These are phyloP conservation scores for Hippophae rhamnoides DNA, from an alignment of 306 rosid species.

Conservation along the genomic window DNA sequence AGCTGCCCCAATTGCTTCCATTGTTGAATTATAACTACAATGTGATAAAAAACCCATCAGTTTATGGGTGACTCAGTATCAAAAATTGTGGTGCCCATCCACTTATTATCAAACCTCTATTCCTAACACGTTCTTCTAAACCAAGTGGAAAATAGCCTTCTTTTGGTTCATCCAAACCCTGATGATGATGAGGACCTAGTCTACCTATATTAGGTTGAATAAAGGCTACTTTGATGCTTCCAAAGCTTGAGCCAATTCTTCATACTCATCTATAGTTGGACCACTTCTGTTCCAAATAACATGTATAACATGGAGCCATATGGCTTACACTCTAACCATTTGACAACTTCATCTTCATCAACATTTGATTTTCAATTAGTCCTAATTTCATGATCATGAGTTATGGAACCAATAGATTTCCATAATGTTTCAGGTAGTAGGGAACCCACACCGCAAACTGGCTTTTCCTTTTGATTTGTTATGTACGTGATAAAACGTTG, in stretches of 20 bases:
- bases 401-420: slow-evolving; percentile 30
- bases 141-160: slow-evolving; percentile 39
- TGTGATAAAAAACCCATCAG: slow-evolving; percentile 65
- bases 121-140: slow-evolving; percentile 28
- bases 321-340: too few species aligned
- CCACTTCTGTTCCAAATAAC: slow-evolving; percentile 45
- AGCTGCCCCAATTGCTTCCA: slow-evolving; percentile 54
- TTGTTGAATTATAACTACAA: slow-evolving; percentile 66
- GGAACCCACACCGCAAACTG: slow-evolving; percentile 67
- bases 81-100: slow-evolving; percentile 77
- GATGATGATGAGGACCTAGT: slow-evolving; percentile 22
- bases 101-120: slow-evolving; percentile 47
- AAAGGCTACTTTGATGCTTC: slow-evolving; percentile 32
- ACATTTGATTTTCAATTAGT: too few species aligned
- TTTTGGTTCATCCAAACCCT: not conserved
- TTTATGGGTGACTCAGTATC: slow-evolving; percentile 63
- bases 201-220: slow-evolving; percentile 35
- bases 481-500: slow-evolving; percentile 37
- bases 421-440: slow-evolving; percentile 55
- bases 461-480: slow-evolving; percentile 18
- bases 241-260: slow-evolving; percentile 28
- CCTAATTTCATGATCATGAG: too few species aligned
- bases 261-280: slow-evolving; percentile 33
- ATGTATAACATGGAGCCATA: slow-evolving; percentile 29
- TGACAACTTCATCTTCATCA: too few species aligned